Evolutionary conservation across 2,329 filamentous ascomycete genomes (phyloP).

Genomic region (Neonectria sp.): DNA sequence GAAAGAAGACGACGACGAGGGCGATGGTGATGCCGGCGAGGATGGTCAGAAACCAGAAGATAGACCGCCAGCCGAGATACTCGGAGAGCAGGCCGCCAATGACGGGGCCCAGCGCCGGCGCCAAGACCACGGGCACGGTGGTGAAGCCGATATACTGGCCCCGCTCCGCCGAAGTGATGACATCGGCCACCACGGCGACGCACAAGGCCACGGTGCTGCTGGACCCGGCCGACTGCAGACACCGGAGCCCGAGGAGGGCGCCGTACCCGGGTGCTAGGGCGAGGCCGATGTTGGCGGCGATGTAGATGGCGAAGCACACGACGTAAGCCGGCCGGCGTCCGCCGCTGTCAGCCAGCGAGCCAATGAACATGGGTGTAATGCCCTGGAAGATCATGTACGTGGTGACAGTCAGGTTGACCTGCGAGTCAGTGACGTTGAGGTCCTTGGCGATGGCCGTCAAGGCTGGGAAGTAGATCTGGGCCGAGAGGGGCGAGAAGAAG

Average conservation of each 20-base stretch:
- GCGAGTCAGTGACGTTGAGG: conserved; percentile 57
- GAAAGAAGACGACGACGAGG: conserved; percentile 64
- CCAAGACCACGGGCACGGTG: conserved; percentile 64
- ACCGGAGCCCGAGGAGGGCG: conserved; percentile 67
- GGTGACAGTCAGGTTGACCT: conserved; percentile 67
- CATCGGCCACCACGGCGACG: conserved; percentile 73
- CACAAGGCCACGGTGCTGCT: conserved; percentile 72
- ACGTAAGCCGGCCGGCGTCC: conserved; percentile 70
- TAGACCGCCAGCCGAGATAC: conserved; percentile 71
- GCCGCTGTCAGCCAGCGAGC: conserved; percentile 67
- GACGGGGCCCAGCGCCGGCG: conserved; percentile 67
- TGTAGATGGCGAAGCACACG: conserved; percentile 66
- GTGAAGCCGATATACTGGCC: conserved; percentile 72
- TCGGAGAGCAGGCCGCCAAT: conserved; percentile 71
- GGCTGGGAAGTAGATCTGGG: conserved; percentile 70
- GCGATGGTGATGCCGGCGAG: conserved; percentile 57
- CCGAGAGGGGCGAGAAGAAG: conserved; percentile 63
- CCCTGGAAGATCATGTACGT: conserved; percentile 75
- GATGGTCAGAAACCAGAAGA: conserved; percentile 76
- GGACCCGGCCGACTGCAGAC: conserved; percentile 71
- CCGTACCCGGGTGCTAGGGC: conserved; percentile 65
- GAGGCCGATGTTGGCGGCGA: conserved; percentile 68
- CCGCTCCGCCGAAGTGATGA: conserved; percentile 73
- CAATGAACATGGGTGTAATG: conserved; percentile 70
- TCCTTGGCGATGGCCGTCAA: conserved; percentile 64